These are phyloP conservation scores for Phytophthora megakarya DNA, from an alignment of 352 stramenopile species.

Conservation along the genomic window DNA sequence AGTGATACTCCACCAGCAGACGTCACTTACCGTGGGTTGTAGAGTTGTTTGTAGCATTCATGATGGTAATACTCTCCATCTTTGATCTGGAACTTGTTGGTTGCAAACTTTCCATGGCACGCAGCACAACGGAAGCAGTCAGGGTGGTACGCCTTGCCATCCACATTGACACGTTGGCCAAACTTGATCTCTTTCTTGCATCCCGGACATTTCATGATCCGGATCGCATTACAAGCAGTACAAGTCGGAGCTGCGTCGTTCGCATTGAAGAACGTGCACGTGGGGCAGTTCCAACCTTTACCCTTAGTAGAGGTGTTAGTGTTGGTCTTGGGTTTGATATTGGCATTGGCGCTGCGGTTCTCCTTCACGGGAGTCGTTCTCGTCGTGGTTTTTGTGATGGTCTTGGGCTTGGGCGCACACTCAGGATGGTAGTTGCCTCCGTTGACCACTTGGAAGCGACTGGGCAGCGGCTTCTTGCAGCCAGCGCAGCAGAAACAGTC, in stretches of 20 bases:
- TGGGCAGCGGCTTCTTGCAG: slow-evolving; percentile 38
- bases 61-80: slow-evolving; percentile 70
- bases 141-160: slow-evolving; percentile 49
- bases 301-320: not conserved
- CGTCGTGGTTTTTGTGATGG: slow-evolving; percentile 21
- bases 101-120: slow-evolving; percentile 45
- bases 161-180: slow-evolving; percentile 42
- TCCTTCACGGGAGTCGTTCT: slow-evolving; percentile 10
- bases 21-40: slow-evolving; percentile 51
- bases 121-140: slow-evolving; percentile 56
- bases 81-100: slow-evolving; percentile 54
- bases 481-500: slow-evolving; percentile 57
- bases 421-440: slow-evolving; percentile 46
- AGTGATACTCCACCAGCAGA: not conserved
- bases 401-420: slow-evolving; percentile 38
- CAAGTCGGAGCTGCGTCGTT: slow-evolving; percentile 34
- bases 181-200: slow-evolving; percentile 42
- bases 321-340: slow-evolving; percentile 12
- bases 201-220: slow-evolving; percentile 34
- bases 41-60: slow-evolving; percentile 70
- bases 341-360: slow-evolving; percentile 22
- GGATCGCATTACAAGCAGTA: slow-evolving; percentile 26
- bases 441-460: slow-evolving; percentile 48
- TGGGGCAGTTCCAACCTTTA: slow-evolving; percentile 37
- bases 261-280: slow-evolving; percentile 44